Evolutionary conservation across 495 filamentous ascomycete genomes (phyloP), one percentile per base, ranked within the genome.

Genomic region (Hamigera avellanea): DNA sequence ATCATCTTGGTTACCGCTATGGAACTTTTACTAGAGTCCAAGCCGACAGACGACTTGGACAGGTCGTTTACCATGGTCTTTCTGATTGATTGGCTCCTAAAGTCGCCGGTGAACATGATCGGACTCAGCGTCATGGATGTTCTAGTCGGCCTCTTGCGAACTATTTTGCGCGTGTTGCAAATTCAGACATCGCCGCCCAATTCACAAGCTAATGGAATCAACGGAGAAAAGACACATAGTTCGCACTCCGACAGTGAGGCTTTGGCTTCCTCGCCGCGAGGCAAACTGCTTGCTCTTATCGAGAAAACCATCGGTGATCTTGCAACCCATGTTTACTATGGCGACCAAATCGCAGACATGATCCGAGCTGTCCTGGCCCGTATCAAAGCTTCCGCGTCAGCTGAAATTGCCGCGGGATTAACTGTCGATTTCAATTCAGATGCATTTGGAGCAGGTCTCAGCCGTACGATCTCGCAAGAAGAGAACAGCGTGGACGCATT

Each of bases 101-200:
- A 79, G 38, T 94, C 87, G 0, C 75, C 85, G 19, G 78, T 93
- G 46, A 95, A 93, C 53, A 73, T 95, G 56, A 93, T 95, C 40
- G 88, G 88, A 1, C 66, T 95, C 27, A 93, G 86, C 48, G 81
- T 94, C 15, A 95, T 94, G 72, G 88, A 95, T 52, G 75, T 94
- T 6, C 63, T 94, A 14, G 62, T 89, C 14, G 83, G 84, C 14
- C 67, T 95, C 5, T 70, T 93, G 36, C 76, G 80, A 28, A 86
- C 91, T 39, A 80, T 84, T 43, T 73, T 85, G 37, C 67, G 73
- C 69, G 19, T 67, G 60, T n/a, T 42, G 48, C 28, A 28, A 45
- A 12, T 43, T 49, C 13, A 43, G 45, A 41, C 26, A 33, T n/a
- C n/a, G n/a, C n/a, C n/a, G n/a, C n/a, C n/a, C n/a, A 39, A 28